These are phyloP conservation scores for Neonectria ditissima DNA, from an alignment of 2,329 filamentous ascomycete species.

Conservation along the genomic window DNA sequence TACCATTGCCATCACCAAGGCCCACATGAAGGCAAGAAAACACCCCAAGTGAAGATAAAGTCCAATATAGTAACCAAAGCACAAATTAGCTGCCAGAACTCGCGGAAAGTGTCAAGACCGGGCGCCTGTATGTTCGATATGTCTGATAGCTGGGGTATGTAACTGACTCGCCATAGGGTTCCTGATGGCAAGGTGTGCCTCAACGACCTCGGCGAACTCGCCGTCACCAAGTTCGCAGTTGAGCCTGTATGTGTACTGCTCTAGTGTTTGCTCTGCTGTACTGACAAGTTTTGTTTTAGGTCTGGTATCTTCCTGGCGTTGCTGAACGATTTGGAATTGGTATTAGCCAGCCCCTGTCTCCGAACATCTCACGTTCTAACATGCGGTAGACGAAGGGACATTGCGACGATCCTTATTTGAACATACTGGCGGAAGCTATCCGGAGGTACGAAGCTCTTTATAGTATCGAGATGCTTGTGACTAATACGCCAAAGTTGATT, in stretches of 20 bases:
- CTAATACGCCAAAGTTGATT: conserved; percentile 71
- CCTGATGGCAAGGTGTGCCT: conserved; percentile 91
- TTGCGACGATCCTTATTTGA: conserved; percentile 91
- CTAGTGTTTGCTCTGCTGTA: neutral
- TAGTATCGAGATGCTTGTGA: neutral
- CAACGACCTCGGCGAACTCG: conserved; percentile 86
- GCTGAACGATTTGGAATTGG: conserved; percentile 93
- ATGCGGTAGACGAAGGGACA: conserved; percentile 77
- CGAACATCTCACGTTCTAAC: conserved; percentile 41
- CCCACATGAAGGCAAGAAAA: conserved; percentile 80
- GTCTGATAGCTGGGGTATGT: neutral
- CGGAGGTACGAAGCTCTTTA: conserved; percentile 67
- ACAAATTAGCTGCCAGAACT: conserved; percentile 80
- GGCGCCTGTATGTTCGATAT: conserved; percentile 68
- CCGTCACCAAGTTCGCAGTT: conserved; percentile 96
- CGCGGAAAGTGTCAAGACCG: conserved; percentile 84
- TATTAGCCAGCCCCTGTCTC: conserved; percentile 50
- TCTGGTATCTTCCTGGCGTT: conserved; percentile 88
- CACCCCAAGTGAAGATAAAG: neutral
- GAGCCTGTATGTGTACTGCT: conserved; percentile 77
- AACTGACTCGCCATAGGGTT: conserved; percentile 52
- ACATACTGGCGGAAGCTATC: conserved; percentile 95
- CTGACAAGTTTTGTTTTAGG: conserved; percentile 47
- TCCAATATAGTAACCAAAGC: conserved; percentile 16
- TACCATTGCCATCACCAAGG: conserved; percentile 91